phyloP scores from a whole-genome alignment of 805 yeast genomes.

The Zygotorulaspora danielsina region DNA sequence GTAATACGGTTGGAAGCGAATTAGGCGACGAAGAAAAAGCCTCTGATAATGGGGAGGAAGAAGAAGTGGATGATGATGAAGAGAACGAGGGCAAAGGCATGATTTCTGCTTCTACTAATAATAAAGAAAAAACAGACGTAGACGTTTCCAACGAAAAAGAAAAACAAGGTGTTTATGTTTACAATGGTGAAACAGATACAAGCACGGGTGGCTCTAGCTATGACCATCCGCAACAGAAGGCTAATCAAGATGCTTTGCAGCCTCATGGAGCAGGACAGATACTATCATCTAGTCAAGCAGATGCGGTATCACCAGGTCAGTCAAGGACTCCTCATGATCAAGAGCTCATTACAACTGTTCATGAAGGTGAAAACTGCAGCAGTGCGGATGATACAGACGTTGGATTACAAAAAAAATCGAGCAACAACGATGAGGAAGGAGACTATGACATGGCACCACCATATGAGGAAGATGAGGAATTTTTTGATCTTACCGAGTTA shows the following conservation, averaged over 20 bases:
- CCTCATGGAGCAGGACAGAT: conserved; percentile 7
- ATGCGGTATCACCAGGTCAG: conserved; percentile 2
- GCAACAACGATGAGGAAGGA: conserved; percentile 23
- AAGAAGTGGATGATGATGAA: conserved; percentile 7
- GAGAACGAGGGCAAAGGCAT: conserved; percentile 5
- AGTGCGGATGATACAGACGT: conserved; percentile 19
- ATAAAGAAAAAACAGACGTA: conserved; percentile 15
- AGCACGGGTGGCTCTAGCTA: conserved; percentile 27
- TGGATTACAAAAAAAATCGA: conserved; percentile 12
- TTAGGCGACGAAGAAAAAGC: conserved; percentile 16
- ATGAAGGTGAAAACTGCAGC: conserved; percentile 19
- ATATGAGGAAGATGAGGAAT: conserved; percentile 36
- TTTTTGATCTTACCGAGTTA: conserved; percentile 55
- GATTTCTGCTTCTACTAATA: conserved; percentile 1
- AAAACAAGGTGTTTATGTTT: conserved; percentile 23
- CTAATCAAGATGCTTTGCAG: conserved; percentile 7
- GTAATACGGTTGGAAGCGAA: conserved; percentile 9
- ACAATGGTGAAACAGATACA: conserved; percentile 29
- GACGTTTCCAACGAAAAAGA: conserved; percentile 22
- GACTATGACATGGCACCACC: conserved; percentile 25
- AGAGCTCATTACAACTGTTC: conserved; percentile 17
- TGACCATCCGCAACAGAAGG: conserved; percentile 11
- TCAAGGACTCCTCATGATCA: conserved; percentile 5
- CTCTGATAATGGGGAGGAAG: conserved; percentile 5
- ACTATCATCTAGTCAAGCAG: neutral